Conservation (phyloP, 495 filamentous ascomycete genomes). For the Xylaria telfairii region DNA sequence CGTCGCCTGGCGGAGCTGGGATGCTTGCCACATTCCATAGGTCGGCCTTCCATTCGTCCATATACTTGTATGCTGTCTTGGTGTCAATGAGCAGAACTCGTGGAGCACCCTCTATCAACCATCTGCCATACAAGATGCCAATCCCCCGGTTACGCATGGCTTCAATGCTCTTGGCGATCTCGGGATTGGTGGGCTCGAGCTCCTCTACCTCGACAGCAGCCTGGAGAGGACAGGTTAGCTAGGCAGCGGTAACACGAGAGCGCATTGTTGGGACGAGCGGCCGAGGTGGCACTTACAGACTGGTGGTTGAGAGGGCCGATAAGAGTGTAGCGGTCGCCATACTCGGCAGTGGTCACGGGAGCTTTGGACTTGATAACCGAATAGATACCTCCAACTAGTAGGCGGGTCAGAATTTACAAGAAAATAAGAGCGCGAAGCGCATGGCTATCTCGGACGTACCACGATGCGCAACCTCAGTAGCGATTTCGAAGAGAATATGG, state of each 20-base stretch:
- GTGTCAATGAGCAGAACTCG: conserved; percentile 94
- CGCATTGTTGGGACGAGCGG: neutral
- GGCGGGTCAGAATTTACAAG: neutral
- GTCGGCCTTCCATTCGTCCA: conserved; percentile 98
- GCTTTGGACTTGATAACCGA: conserved; percentile 99
- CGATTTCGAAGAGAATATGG: conserved; percentile 83
- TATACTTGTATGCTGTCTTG: conserved; percentile 84
- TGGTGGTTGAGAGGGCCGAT: conserved; percentile 92
- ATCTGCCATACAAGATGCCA: conserved; percentile 88
- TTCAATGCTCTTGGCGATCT: conserved; percentile 79
- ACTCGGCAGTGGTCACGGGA: conserved; percentile 95
- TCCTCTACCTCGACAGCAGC: conserved; percentile 96
- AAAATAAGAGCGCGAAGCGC: neutral
- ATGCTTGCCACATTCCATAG: conserved; percentile 94
- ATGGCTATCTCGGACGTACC: conserved; percentile 55
- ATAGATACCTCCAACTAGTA: conserved; percentile 95
- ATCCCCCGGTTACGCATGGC: conserved; percentile 93
- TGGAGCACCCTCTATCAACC: conserved; percentile 96
- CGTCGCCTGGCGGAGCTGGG: conserved; percentile 86
- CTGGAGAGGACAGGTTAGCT: conserved; percentile 47
- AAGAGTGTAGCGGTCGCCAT: conserved; percentile 95
- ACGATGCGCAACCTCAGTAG: conserved; percentile 96
- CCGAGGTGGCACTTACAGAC: conserved; percentile 64
- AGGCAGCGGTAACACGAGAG: conserved; percentile 10
- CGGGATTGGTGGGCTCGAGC: conserved; percentile 80